Evolutionary conservation across 1,284 basidiomycete genomes (phyloP).

Genomic region (Cutaneotrichosporon dermatis): DNA sequence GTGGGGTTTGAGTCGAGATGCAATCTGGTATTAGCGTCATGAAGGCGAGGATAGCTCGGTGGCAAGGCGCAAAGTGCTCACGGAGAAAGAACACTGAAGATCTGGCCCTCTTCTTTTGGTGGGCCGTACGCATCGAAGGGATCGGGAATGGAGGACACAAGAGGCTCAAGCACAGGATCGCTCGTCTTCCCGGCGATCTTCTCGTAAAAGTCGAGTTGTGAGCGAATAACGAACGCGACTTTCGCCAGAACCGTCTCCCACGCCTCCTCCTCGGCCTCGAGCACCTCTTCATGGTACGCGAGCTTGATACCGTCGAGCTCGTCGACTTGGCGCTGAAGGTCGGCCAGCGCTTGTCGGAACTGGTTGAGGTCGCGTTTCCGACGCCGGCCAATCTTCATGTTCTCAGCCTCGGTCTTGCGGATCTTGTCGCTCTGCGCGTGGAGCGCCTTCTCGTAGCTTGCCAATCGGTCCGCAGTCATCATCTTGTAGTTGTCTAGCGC

Average conservation of each 20-base stretch:
- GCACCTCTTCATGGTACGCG: constrained; percentile 62
- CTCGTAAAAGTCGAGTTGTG: constrained; percentile 49
- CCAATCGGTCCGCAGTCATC: constrained; percentile 61
- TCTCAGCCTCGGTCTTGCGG: constrained; percentile 80
- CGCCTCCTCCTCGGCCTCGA: constrained; percentile 83
- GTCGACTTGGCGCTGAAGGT: constrained; percentile 77
- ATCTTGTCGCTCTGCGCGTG: constrained; percentile 79
- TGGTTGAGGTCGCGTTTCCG: constrained; percentile 79
- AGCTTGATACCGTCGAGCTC: constrained; percentile 47
- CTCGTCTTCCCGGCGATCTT: constrained; percentile 64
- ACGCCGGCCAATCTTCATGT: constrained; percentile 63
- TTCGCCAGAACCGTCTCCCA: constrained; percentile 86
- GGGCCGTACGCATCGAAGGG: constrained; percentile 90
- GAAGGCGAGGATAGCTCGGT: too few species aligned
- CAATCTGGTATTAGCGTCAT: constrained; percentile 13
- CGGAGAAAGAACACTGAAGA: constrained; percentile 84
- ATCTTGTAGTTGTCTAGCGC: constrained; percentile 70
- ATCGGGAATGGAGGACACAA: constrained; percentile 83
- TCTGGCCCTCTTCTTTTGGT: constrained; percentile 78
- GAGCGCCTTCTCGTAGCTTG: constrained; percentile 70
- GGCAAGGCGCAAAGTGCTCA: constrained; percentile 50
- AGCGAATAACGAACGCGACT: constrained; percentile 53
- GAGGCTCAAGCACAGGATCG: constrained; percentile 83
- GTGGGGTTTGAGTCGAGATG: constrained; percentile 33
- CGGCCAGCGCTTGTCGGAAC: constrained; percentile 74